Conservation (phyloP, 805 yeast species). For the Lachancea quebecensis region DNA sequence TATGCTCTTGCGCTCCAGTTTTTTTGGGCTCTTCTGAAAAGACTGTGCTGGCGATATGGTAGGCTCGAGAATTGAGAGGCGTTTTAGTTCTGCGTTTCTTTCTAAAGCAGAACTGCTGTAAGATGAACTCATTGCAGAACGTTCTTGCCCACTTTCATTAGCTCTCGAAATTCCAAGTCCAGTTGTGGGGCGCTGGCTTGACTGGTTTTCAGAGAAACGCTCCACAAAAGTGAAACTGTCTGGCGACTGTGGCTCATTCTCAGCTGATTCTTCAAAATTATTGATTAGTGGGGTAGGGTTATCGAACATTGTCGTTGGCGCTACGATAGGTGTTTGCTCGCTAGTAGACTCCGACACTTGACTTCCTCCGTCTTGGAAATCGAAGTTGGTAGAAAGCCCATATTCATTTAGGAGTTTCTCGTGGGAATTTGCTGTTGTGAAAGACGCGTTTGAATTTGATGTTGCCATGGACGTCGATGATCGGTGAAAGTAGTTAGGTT, state of each 20-base stretch:
- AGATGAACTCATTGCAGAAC: too few species aligned
- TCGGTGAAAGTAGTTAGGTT: not conserved
- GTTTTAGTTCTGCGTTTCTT: not conserved
- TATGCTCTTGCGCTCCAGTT: slow-evolving; percentile 1
- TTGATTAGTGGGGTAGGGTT: slow-evolving; percentile 4
- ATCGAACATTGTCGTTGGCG: slow-evolving; percentile 2
- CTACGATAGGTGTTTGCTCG: slow-evolving; percentile 7
- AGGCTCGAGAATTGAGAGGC: not conserved
- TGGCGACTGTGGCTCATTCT: not conserved
- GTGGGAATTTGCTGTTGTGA: slow-evolving; percentile 7
- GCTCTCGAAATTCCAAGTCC: not conserved
- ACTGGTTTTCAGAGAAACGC: not conserved
- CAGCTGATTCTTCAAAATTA: not conserved
- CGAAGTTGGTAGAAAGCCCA: not conserved
- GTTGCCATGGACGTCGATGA: slow-evolving; percentile 5
- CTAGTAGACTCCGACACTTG: not conserved
- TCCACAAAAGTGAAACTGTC: slow-evolving; percentile 6
- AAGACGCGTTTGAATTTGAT: slow-evolving; percentile 5
- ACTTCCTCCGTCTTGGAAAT: not conserved
- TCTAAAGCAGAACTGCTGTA: not conserved
- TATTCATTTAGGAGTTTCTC: not conserved
- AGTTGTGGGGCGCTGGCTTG: not conserved
- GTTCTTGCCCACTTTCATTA: too few species aligned
- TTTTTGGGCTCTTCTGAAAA: not conserved
- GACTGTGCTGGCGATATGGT: not conserved